Evolutionary conservation across 805 yeast species (phyloP).

Genomic region (Saccharomycopsis babjevae): DNA sequence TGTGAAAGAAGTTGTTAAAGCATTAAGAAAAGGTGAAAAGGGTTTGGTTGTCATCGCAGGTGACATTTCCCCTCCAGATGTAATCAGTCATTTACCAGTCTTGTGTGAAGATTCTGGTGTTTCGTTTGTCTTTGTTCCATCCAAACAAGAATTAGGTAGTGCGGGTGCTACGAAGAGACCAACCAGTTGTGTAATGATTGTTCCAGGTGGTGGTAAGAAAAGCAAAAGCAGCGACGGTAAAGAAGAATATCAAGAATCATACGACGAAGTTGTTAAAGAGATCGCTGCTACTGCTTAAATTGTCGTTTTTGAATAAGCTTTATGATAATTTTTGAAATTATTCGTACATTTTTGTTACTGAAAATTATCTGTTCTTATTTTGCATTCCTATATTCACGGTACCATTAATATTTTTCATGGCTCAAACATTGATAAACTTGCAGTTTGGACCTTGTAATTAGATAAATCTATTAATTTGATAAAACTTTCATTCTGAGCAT

Average conservation of each 20-base stretch:
- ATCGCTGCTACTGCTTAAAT: slow-evolving; percentile 7
- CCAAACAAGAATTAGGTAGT: slow-evolving; percentile 95
- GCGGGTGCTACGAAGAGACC: slow-evolving; percentile 99
- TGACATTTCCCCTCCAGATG: slow-evolving; percentile 96
- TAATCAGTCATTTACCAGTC: slow-evolving; percentile 93
- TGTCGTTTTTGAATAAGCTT: not conserved
- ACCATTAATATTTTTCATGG: no score
- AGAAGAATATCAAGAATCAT: slow-evolving; percentile 84
- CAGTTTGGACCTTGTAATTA: no score
- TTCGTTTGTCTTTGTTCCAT: slow-evolving; percentile 89
- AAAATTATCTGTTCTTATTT: not conserved
- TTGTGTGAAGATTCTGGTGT: slow-evolving; percentile 90
- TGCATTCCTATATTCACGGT: no score
- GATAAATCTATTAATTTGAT: no score
- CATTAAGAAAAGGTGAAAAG: slow-evolving; percentile 95
- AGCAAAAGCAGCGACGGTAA: slow-evolving; percentile 59
- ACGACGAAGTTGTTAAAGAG: slow-evolving; percentile 42
- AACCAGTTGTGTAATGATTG: slow-evolving; percentile 93
- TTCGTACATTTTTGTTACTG: not conserved
- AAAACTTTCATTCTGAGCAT: no score
- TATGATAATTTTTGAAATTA: not conserved
- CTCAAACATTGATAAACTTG: no score
- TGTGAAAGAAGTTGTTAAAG: slow-evolving; percentile 97
- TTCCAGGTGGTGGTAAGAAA: slow-evolving; percentile 87
- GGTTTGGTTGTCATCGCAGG: slow-evolving; percentile 96